Base-by-base conservation (phyloP, 2,329 filamentous ascomycete species). In the Trichoderma sp. region DNA sequence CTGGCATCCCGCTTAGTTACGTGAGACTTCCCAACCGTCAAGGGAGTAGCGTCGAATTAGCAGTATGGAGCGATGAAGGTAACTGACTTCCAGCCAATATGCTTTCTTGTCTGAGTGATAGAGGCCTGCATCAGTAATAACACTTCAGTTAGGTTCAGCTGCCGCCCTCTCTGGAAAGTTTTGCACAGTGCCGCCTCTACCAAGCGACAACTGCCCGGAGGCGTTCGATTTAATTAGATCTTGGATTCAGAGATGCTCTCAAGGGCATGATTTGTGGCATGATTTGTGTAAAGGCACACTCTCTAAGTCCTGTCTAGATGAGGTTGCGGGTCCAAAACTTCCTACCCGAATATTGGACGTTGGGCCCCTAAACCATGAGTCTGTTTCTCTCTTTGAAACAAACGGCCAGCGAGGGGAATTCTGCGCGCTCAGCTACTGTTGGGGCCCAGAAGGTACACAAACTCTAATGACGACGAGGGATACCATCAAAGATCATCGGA, bases 221-320 rank as follows among this genome's bases (percentile, higher is more conserved):
- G 47, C 47, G 5, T 53, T 53, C 47, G 11, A 0, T 6, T 53
- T 53, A 5, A 24, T 53, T 21, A 53, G 47, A 53, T 53, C 47
- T 12, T 53, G 47, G 47, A 14, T 53, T 0, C 21, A 53, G 47
- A 53, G 0, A 53, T 53, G 47, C 2, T 24, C 21, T 53, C 47
- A 14, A 24, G 11, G 24, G 1, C 47, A 53, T 12, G 21, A 14
- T 12, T 7, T 24, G 3, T 53, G 24, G 1, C 47, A 53, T 12
- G 21, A 14, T 12, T 7, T 24, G 3, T 53, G 47, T 7, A 12
- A 24, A 14, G 11, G 6, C 11, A 24, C 11, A 2, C 11, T 24
- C 5, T 53, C 47, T 12, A 24, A 24, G 1, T 6, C 21, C 3
- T 53, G 0, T 7, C 1, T 4, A 6, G 3, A 53, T 1, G 21